Evolutionary conservation across 2,329 filamentous ascomycete genomes (phyloP).

Genomic region (Aureobasidium sp.): DNA sequence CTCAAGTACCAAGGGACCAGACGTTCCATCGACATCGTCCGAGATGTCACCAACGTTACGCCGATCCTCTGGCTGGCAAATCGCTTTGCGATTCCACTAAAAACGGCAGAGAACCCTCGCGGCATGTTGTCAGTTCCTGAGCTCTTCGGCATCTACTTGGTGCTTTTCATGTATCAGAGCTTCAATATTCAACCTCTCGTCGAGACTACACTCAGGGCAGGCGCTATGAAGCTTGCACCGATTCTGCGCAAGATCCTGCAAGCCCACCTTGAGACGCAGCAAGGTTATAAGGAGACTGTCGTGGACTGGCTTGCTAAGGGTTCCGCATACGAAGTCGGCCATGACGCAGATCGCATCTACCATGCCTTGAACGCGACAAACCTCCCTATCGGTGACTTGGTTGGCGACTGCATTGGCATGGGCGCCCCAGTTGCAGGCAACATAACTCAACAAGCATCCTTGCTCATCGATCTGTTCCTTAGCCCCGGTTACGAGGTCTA

Average conservation of each 20-base stretch:
- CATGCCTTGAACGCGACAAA: constrained; percentile 40
- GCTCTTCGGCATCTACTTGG: constrained; percentile 37
- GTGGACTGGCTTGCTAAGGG: constrained; percentile 42
- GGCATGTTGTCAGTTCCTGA: constrained; percentile 43
- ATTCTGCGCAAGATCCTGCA: constrained; percentile 34
- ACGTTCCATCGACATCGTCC: constrained; percentile 45
- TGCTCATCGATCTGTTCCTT: constrained; percentile 46
- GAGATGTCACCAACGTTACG: constrained; percentile 59
- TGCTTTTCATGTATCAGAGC: constrained; percentile 42
- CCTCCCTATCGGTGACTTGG: constrained; percentile 39
- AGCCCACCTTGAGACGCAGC: constrained; percentile 38
- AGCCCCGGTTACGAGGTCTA: constrained; percentile 41
- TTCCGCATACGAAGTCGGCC: constrained; percentile 40
- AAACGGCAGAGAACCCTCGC: constrained; percentile 50
- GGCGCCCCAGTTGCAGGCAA: constrained; percentile 43
- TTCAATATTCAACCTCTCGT: constrained; percentile 44
- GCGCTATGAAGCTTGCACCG: constrained; percentile 32
- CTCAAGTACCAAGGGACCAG: constrained; percentile 37
- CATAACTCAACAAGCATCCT: constrained; percentile 44
- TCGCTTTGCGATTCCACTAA: constrained; percentile 58
- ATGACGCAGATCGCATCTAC: constrained; percentile 44
- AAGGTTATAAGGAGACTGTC: constrained; percentile 33
- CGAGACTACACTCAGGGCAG: constrained; percentile 42
- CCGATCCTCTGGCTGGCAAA: constrained; percentile 56
- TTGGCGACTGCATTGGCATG: constrained; percentile 43